Base-by-base conservation (phyloP, 73 alveolate genomes). In the Effrenium voratum region DNA sequence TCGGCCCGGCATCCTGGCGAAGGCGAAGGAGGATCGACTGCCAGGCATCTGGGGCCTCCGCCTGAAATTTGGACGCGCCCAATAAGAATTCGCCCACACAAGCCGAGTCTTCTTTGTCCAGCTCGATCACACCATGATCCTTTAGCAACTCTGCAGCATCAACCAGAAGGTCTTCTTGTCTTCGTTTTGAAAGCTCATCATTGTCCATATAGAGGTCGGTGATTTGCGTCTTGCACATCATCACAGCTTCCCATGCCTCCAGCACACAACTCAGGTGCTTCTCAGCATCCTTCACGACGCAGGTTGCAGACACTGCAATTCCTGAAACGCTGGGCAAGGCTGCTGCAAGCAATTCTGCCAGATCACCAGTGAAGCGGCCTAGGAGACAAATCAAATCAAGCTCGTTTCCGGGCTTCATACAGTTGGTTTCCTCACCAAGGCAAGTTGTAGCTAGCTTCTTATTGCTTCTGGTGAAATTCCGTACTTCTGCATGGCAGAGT, bases 181-280 rank as follows among this genome's bases (percentile, higher is more conserved):
- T 50, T 46, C 87, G 32, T 40, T 73, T 75, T 43, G 97, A 90
- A 73, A 90, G 97, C 75, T 90, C 97, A 44, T 90, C 97, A 59
- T 90, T 90, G 97, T 90, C 97, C 97, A 90, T 90, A 75, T 90
- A 90, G 76, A 90, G 87, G 43, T 90, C 97, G 19, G 97, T 90
- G 86, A 90, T 90, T 44, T 90, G 97, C 72, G 97, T 90, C 76
- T 90, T 90, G 86, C 97, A 90, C 40, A 79, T 90, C 55, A 90
- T 59, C 24, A 90, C 94, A n/a, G 79, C 83, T 19, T 85, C 94
- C 92, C 92, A 82, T 49, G 92, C 92, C 92, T 82, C 92, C 75
- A 82, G n/a, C 40, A 82, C 92, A 82, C 92, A 82, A 47, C 49
- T 82, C 34, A 82, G 49, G 75, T 82, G 92, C 75, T 82, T 82